Evolutionary conservation across 441 rosid genomes (phyloP).

Genomic region (Eruca vesicaria): DNA sequence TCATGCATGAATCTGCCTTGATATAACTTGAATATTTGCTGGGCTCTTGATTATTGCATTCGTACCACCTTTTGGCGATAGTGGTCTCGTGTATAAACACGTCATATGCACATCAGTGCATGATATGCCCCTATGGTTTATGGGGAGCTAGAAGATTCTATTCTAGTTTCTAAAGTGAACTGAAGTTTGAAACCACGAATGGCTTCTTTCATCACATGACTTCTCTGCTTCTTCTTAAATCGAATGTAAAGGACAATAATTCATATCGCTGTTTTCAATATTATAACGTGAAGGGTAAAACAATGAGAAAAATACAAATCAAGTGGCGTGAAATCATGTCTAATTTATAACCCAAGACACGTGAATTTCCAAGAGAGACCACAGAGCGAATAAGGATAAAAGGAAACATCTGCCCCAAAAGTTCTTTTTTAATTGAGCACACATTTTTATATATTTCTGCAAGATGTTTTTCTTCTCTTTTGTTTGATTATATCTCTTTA

Average conservation of each 20-base stretch:
- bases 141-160: conserved; percentile 35
- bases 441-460: conserved; percentile 10
- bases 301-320: conserved; percentile 36
- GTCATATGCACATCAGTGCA: not conserved
- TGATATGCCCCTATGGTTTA: conserved; percentile 17
- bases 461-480: conserved; percentile 5
- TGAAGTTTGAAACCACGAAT: conserved; percentile 29
- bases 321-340: conserved; percentile 35
- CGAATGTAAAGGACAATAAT: not conserved
- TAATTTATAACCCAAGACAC: conserved; percentile 29
- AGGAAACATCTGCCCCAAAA: conserved; percentile 37
- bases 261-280: conserved; percentile 19
- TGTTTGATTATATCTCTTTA: not conserved
- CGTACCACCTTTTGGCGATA: not conserved
- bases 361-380: conserved; percentile 35
- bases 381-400: conserved; percentile 35
- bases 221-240: conserved; percentile 18
- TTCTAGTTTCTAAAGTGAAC: conserved; percentile 26
- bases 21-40: not conserved
- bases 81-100: not conserved
- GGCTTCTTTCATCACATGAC: conserved; percentile 28
- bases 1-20: not conserved
- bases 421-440: conserved; percentile 30
- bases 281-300: conserved; percentile 34
- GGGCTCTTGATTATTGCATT: not conserved